Conservation (phyloP, 169 alveolate species). For the Plasmodium berghei region DNA sequence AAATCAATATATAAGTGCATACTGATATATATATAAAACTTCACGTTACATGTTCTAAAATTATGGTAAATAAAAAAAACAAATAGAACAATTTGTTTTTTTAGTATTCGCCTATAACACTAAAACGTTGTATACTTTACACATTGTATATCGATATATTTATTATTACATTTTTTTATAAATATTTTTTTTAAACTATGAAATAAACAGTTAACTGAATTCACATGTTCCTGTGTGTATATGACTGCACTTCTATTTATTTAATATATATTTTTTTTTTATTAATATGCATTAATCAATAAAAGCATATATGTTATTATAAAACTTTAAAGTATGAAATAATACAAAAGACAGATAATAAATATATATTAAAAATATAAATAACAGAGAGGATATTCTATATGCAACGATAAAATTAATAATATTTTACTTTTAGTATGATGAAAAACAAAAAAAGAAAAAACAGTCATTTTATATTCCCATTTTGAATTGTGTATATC, state of each 20-base stretch:
- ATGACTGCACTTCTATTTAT: not conserved
- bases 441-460: conserved; percentile 21
- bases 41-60: not conserved
- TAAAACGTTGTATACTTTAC: not conserved
- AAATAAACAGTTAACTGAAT: conserved; percentile 22
- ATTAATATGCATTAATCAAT: conserved; percentile 9
- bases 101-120: conserved; percentile 10
- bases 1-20: not conserved
- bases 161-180: not conserved
- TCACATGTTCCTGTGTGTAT: not conserved
- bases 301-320: conserved; percentile 13
- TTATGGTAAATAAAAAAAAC: not conserved
- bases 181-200: conserved; percentile 12
- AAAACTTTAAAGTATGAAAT: conserved; percentile 20
- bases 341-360: conserved; percentile 39
- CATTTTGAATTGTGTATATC: conserved; percentile 12
- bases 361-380: conserved; percentile 12
- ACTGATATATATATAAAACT: not conserved
- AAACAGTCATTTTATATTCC: conserved; percentile 1
- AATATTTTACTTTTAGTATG: conserved; percentile 5
- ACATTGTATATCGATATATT: not conserved
- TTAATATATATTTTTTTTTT: conserved; percentile 12
- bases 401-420: conserved; percentile 14
- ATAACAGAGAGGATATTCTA: conserved; percentile 1
- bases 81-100: conserved; percentile 2